Evolutionary conservation across 805 yeast genomes (phyloP).

Genomic region (Saturnispora ahearnii): DNA sequence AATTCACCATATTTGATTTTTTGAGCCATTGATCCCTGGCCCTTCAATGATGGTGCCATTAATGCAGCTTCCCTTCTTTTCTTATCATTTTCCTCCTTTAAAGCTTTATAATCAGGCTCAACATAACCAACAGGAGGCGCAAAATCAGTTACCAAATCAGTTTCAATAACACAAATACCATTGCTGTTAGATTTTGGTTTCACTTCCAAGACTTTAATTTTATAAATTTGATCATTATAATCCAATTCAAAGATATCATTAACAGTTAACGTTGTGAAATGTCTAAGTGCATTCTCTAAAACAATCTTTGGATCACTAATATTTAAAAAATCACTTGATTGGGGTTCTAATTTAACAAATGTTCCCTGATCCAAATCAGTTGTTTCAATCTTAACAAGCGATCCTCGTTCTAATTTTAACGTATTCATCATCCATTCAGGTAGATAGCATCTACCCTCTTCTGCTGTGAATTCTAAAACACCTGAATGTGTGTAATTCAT

Average conservation of each 20-base stretch:
- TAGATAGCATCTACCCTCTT: conserved; percentile 89
- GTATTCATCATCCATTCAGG: conserved; percentile 97
- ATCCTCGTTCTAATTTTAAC: conserved; percentile 63
- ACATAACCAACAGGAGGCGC: conserved; percentile 99
- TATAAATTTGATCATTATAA: conserved; percentile 71
- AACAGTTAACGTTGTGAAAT: conserved; percentile 79
- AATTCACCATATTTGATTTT: conserved; percentile 56
- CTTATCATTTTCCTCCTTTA: conserved; percentile 32
- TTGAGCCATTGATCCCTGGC: conserved; percentile 66
- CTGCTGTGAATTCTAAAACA: conserved; percentile 92
- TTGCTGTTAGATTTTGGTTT: conserved; percentile 60
- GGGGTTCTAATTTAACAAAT: conserved; percentile 93
- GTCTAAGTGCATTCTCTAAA: conserved; percentile 81
- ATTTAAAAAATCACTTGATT: conserved; percentile 84
- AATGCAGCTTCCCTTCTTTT: conserved; percentile 31
- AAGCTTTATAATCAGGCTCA: conserved; percentile 62
- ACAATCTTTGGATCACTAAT: conserved; percentile 96
- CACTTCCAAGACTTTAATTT: conserved; percentile 76
- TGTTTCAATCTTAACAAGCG: conserved; percentile 63
- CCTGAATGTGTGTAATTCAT: conserved; percentile 73
- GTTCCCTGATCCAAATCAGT: conserved; percentile 78
- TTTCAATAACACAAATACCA: conserved; percentile 91
- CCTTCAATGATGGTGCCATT: conserved; percentile 28
- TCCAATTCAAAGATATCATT: conserved; percentile 76
- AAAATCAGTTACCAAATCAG: conserved; percentile 93